These are phyloP conservation scores for Phycomyces blakesleeanus DNA, from an alignment of 192 early-diverging fungal genomes.

Conservation along the genomic window DNA sequence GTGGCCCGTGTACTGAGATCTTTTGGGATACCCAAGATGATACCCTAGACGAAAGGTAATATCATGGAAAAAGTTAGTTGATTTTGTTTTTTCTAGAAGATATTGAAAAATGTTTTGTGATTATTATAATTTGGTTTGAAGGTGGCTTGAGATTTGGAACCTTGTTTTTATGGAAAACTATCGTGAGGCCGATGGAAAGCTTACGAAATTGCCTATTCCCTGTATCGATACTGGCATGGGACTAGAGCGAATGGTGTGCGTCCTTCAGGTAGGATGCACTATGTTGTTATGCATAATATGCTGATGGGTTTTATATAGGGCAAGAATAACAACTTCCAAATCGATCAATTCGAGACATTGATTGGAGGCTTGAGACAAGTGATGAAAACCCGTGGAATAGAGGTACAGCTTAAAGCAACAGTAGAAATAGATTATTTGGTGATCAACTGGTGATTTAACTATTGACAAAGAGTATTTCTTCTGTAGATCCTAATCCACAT, in stretches of 20 bases:
- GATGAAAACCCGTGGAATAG: slow-evolving; percentile 32
- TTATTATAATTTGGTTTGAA: not conserved
- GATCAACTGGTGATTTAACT: not conserved
- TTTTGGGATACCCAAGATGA: slow-evolving; percentile 56
- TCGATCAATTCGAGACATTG: slow-evolving; percentile 45
- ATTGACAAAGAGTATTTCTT: not conserved
- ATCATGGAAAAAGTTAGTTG: not conserved
- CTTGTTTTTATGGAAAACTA: slow-evolving; percentile 60
- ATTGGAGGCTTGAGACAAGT: slow-evolving; percentile 39
- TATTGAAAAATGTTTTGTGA: too few species aligned
- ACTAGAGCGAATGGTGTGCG: slow-evolving; percentile 49
- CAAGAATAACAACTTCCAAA: slow-evolving; percentile 51
- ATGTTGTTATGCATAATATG: not conserved
- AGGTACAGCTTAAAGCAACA: too few species aligned
- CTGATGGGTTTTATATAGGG: slow-evolving; percentile 11
- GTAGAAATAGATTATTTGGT: slow-evolving; percentile 4
- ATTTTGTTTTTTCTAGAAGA: too few species aligned
- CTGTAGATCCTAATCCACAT: slow-evolving; percentile 35
- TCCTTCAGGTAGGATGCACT: slow-evolving; percentile 34
- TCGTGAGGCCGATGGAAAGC: slow-evolving; percentile 38
- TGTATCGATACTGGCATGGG: slow-evolving; percentile 66
- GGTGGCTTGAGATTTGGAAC: slow-evolving; percentile 66
- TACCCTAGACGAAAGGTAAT: slow-evolving; percentile 37
- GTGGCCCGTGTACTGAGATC: slow-evolving; percentile 60
- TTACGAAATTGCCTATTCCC: slow-evolving; percentile 43